Base-by-base conservation (phyloP, 495 filamentous ascomycete genomes). In the Aspergillus nidulans region DNA sequence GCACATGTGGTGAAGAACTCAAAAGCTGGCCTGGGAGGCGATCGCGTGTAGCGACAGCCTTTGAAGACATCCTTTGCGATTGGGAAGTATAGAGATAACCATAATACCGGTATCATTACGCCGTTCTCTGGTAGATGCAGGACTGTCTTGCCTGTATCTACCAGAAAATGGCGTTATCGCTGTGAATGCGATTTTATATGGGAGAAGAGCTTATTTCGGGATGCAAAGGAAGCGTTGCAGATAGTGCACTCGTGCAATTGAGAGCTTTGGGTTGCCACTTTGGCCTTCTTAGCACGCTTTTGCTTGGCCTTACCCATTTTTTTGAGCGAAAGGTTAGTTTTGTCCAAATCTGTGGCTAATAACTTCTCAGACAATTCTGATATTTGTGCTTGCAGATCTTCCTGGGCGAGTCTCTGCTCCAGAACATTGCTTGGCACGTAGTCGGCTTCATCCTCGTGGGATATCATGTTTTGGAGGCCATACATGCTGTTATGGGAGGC, bases 1-100 rank as follows among this genome's bases (percentile, higher is more conserved):
- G 77, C 80, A n/a, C 90, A 95, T 53, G 83, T 95, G 49, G 85
- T 97, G 39, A 95, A 94, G 77, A 89, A 85, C 42, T 79, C 84
- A 3, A 92, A 89, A 64, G 85, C 90, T 21, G 94, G 94, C 21
- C 71, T 98, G 51, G 92, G 92, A 81, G 40, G 9, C 26, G 12
- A 18, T 4, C 4, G 9, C 26, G 26, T 4, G 26, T 28, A n/a
- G n/a, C 26, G 9, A 28, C 26, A 28, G 26, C 9, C 26, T 28
- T 28, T 28, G 26, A n/a, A n/a, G n/a, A n/a, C n/a, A n/a, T n/a
- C n/a, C n/a, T n/a, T n/a, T n/a, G n/a, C n/a, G n/a, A n/a, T n/a
- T n/a, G n/a, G n/a, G n/a, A n/a, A n/a, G n/a, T n/a, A n/a, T n/a
- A n/a, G n/a, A n/a, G n/a, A n/a, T n/a, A n/a, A n/a, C n/a, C n/a